Conservation (phyloP, 805 yeast species). For the Metschnikowia similis region DNA sequence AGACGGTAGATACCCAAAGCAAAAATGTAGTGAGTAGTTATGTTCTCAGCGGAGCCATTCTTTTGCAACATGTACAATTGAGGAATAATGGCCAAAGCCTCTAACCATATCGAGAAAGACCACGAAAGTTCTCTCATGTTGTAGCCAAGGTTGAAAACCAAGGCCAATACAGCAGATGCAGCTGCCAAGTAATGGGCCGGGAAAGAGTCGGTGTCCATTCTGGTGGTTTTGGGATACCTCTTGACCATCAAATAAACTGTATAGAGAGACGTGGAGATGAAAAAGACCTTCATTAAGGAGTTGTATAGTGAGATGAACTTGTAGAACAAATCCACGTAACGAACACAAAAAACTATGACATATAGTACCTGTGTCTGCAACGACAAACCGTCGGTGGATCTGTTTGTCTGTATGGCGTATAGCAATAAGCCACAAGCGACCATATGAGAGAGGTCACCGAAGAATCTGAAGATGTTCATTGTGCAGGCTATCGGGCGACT, state of each 20-base stretch:
- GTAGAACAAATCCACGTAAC: slow-evolving; percentile 64
- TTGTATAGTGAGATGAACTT: slow-evolving; percentile 68
- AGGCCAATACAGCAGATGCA: slow-evolving; percentile 50
- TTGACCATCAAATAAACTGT: slow-evolving; percentile 66
- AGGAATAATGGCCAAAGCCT: slow-evolving; percentile 86
- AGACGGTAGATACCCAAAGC: slow-evolving; percentile 90
- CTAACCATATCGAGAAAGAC: slow-evolving; percentile 92
- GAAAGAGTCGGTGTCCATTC: slow-evolving; percentile 65
- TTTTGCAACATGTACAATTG: slow-evolving; percentile 87
- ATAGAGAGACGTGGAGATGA: slow-evolving; percentile 70
- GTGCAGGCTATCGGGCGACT: neutral
- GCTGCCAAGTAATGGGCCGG: slow-evolving; percentile 65
- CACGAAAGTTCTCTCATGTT: slow-evolving; percentile 63
- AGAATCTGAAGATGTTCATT: slow-evolving; percentile 41
- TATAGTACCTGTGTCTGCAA: slow-evolving; percentile 84
- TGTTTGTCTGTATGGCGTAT: slow-evolving; percentile 59
- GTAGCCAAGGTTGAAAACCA: slow-evolving; percentile 66
- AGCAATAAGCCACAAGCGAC: slow-evolving; percentile 73
- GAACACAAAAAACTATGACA: slow-evolving; percentile 62
- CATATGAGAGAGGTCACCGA: slow-evolving; percentile 80
- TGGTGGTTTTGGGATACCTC: slow-evolving; percentile 57
- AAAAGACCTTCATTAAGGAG: slow-evolving; percentile 75
- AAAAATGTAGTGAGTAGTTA: slow-evolving; percentile 90
- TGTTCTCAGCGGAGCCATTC: slow-evolving; percentile 80
- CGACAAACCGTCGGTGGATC: slow-evolving; percentile 78